Conservation (phyloP, 129 eudicot species). For the Cynara cardunculus region DNA sequence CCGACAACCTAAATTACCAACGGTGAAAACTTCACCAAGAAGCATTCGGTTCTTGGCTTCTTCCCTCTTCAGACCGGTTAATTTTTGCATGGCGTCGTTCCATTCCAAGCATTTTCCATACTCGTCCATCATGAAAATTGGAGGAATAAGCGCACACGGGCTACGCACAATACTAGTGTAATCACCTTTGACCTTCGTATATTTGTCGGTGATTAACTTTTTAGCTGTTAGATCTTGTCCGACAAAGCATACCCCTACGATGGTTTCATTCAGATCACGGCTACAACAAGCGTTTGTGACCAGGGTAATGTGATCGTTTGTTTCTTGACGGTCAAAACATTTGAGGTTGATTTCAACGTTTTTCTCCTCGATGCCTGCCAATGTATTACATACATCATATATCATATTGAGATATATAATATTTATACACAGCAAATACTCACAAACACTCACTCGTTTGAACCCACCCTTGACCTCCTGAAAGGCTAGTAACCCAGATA, state of each 20-base stretch:
- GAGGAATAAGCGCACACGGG: conserved; percentile 71
- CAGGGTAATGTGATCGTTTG: conserved; percentile 39
- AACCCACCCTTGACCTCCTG: not conserved
- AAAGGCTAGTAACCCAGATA: not conserved
- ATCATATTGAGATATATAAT: not conserved
- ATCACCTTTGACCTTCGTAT: conserved; percentile 60
- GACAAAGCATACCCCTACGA: conserved; percentile 74
- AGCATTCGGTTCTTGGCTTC: conserved; percentile 57
- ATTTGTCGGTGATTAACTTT: conserved; percentile 58
- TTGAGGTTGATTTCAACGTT: conserved; percentile 60
- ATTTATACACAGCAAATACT: not conserved
- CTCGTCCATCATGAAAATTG: conserved; percentile 85
- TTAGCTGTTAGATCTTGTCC: conserved; percentile 78
- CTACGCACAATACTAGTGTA: conserved; percentile 58
- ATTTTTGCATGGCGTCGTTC: conserved; percentile 74
- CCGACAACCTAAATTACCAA: conserved; percentile 58
- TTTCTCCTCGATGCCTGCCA: conserved; percentile 70
- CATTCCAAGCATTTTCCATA: conserved; percentile 72
- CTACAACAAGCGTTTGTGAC: conserved; percentile 83
- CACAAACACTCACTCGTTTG: not conserved
- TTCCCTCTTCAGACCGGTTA: conserved; percentile 63
- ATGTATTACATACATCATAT: not conserved
- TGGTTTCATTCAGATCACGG: conserved; percentile 51
- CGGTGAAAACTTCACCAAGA: conserved; percentile 79
- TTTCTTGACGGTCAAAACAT: conserved; percentile 47